Conservation (phyloP, 257 asterid species). For the Cruciata laevipes region DNA sequence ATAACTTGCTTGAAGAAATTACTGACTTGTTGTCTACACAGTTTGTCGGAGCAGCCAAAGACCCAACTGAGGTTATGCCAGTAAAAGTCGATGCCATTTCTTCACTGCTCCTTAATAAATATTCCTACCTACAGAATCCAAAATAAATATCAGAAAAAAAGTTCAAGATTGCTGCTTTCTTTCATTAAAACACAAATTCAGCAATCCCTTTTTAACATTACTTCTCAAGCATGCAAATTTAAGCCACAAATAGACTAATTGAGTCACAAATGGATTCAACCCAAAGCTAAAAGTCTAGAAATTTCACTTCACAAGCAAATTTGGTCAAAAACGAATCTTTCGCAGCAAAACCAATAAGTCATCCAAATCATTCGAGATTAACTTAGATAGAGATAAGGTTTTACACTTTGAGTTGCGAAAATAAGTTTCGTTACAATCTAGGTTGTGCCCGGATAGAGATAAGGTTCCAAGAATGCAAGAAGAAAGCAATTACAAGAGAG, state of each 20-base stretch:
- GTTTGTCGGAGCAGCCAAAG: constrained; percentile 66
- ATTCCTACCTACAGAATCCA: neutral
- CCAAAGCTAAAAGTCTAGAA: neutral
- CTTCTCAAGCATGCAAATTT: neutral
- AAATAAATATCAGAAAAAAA: neutral
- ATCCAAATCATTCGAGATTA: neutral
- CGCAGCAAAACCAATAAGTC: neutral
- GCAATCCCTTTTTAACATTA: neutral
- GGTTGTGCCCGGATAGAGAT: neutral
- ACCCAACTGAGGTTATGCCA: constrained; percentile 67
- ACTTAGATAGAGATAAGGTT: neutral
- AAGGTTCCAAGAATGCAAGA: neutral
- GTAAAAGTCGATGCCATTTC: constrained; percentile 74
- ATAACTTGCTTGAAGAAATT: constrained; percentile 46
- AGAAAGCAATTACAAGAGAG: neutral
- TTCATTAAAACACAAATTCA: neutral
- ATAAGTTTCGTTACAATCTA: neutral
- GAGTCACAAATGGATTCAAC: neutral
- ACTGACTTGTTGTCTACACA: constrained; percentile 43
- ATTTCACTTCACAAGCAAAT: neutral
- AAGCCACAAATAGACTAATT: neutral
- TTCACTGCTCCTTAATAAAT: constrained; percentile 8
- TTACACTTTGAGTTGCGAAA: neutral
- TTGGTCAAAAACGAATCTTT: neutral
- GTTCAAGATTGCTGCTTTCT: neutral